phyloP scores from a whole-genome alignment of 2,329 filamentous ascomycete genomes.

The Fusarium anguioides region DNA sequence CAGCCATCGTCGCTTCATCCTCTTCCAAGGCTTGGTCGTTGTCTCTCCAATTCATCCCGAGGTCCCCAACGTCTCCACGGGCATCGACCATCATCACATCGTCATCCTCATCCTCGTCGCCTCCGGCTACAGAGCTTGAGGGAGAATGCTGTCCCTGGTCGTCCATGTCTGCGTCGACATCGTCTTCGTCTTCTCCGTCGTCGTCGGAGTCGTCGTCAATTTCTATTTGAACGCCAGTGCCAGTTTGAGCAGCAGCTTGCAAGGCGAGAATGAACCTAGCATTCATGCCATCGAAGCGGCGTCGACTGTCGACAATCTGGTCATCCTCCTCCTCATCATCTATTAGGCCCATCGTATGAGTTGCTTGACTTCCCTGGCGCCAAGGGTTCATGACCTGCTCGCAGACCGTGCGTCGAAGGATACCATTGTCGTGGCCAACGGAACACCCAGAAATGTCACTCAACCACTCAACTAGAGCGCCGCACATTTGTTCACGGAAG shows the following conservation, averaged over 20 bases:
- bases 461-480: constrained; percentile 97
- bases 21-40: constrained; percentile 77
- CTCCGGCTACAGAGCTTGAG: constrained; percentile 49
- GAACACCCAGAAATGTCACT: constrained; percentile 91
- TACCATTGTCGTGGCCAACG: constrained; percentile 80
- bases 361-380: constrained; percentile 85
- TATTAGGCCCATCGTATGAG: constrained; percentile 68
- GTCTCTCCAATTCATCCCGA: constrained; percentile 63
- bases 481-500: constrained; percentile 98
- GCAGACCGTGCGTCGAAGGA: constrained; percentile 85
- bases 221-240: constrained; percentile 46
- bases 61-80: constrained; percentile 57
- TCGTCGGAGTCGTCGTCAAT: constrained; percentile 47
- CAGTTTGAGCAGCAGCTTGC: constrained; percentile 49
- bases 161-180: constrained; percentile 58
- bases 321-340: constrained; percentile 61
- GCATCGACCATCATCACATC: constrained; percentile 70
- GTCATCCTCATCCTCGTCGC: constrained; percentile 63
- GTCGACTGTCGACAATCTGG: constrained; percentile 56
- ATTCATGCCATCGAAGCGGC: constrained; percentile 49
- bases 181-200: constrained; percentile 51
- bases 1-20: constrained; percentile 81
- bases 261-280: constrained; percentile 53
- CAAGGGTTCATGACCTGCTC: constrained; percentile 91
- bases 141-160: constrained; percentile 51